These are phyloP conservation scores for Cystobasidium slooffiae DNA, from an alignment of 1,284 basidiomycete species.

Conservation along the genomic window DNA sequence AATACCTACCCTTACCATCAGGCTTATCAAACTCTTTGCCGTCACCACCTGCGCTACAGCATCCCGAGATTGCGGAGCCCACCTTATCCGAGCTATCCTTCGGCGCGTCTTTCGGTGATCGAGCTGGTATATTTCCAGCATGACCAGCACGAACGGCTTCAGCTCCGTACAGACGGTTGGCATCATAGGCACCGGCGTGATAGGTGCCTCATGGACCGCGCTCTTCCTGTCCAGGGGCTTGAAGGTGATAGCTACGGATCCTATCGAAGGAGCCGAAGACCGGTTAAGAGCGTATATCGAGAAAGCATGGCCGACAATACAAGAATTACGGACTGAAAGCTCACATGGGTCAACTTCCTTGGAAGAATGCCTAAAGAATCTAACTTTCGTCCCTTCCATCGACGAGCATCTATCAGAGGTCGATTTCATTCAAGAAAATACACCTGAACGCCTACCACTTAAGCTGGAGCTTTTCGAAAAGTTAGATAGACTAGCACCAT, in stretches of 20 bases:
- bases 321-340: neutral
- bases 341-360: neutral
- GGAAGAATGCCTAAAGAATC: neutral
- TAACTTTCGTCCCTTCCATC: neutral
- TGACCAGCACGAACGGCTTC: conserved; percentile 11
- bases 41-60: too few species aligned
- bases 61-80: too few species aligned
- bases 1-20: too few species aligned
- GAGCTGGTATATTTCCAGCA: neutral
- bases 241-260: conserved; percentile 36
- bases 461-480: conserved; percentile 26
- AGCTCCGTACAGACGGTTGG: conserved; percentile 24
- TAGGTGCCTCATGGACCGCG: conserved; percentile 32
- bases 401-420: conserved; percentile 24
- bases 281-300: conserved; percentile 15
- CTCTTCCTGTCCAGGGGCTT: conserved; percentile 35
- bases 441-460: conserved; percentile 30
- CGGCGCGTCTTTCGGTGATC: neutral
- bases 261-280: conserved; percentile 26
- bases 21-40: too few species aligned
- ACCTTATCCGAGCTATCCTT: too few species aligned
- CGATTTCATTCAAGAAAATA: conserved; percentile 44
- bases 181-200: conserved; percentile 31
- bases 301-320: conserved; percentile 16
- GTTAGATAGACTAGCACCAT: conserved; percentile 13